Percentiles rank a stretch among this genome's conserved stretches.
These are phyloP conservation scores for Schizosaccharomyces pombe DNA, from an alignment of 805 yeast genomes.

Conservation along the genomic window DNA sequence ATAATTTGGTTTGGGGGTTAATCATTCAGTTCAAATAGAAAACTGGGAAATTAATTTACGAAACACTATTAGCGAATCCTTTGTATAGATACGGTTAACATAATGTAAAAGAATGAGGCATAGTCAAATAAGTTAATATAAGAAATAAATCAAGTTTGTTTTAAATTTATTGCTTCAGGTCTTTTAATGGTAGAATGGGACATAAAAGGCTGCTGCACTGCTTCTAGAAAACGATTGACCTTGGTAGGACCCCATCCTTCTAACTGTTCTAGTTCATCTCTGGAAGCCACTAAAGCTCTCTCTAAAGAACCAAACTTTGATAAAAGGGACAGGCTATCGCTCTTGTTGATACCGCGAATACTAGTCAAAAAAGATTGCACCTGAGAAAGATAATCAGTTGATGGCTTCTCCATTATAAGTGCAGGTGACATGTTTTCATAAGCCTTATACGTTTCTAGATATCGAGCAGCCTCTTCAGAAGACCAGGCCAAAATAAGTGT, in stretches of 20 bases:
- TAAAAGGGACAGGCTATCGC: constrained; percentile 17
- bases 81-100: too few relatives aligned
- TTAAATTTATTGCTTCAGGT: too few relatives aligned
- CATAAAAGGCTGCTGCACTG: constrained; percentile 12
- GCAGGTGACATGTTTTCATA: constrained; percentile 15
- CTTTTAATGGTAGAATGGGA: neutral
- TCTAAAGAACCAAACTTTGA: constrained; percentile 15
- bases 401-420: constrained; percentile 14
- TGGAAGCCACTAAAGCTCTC: constrained; percentile 14
- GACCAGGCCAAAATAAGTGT: constrained; percentile 18
- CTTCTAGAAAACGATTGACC: constrained; percentile 12
- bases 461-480: constrained; percentile 18
- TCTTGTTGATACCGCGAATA: constrained; percentile 18
- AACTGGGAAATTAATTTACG: too few relatives aligned
- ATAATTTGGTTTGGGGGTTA: too few relatives aligned
- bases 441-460: constrained; percentile 15
- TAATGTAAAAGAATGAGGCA: too few relatives aligned
- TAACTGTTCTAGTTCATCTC: constrained; percentile 11
- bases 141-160: too few relatives aligned
- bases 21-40: too few relatives aligned
- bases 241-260: constrained; percentile 18
- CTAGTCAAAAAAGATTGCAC: constrained; percentile 16
- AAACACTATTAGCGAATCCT: too few relatives aligned
- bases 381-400: constrained; percentile 15
- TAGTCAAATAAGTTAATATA: too few relatives aligned